Percentiles rank a stretch among this genome's conserved stretches.
Evolutionary conservation across 2,329 filamentous ascomycete genomes (phyloP).

Genomic region (Cordyceps pruinosa): DNA sequence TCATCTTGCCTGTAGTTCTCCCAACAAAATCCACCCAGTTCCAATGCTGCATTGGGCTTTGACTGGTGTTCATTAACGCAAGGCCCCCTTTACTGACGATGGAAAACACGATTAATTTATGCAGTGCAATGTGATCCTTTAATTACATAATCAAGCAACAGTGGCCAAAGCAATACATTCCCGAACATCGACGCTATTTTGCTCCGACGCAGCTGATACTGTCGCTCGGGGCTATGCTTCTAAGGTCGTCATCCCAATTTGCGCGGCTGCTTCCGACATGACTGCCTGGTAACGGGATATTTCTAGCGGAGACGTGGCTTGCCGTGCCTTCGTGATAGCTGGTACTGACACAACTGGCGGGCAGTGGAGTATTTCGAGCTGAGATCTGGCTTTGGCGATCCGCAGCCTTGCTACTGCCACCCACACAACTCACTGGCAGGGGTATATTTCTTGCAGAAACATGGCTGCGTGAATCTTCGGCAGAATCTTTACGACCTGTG

Average conservation of each 20-base stretch:
- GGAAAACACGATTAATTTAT: neutral
- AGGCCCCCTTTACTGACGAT: no score
- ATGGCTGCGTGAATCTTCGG: slow-evolving; percentile 15
- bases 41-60: no score
- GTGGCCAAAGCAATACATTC: neutral
- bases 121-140: neutral
- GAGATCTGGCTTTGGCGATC: slow-evolving; percentile 34
- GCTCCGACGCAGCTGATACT: slow-evolving; percentile 56
- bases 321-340: neutral
- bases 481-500: neutral
- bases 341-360: neutral
- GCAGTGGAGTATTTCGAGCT: slow-evolving; percentile 4
- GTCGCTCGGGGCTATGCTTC: slow-evolving; percentile 52
- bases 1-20: neutral
- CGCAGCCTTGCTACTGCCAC: slow-evolving; percentile 33
- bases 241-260: slow-evolving; percentile 41
- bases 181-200: neutral
- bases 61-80: no score
- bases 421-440: slow-evolving; percentile 35
- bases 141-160: neutral
- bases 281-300: slow-evolving; percentile 16
- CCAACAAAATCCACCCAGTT: neutral
- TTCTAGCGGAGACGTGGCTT: slow-evolving; percentile 20
- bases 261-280: slow-evolving; percentile 34
- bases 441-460: slow-evolving; percentile 29